Percentiles rank a stretch among this genome's conserved stretches.
These are phyloP conservation scores for Plectosphaerella cucumerina DNA, from an alignment of 2,329 filamentous ascomycete genomes.

Conservation along the genomic window DNA sequence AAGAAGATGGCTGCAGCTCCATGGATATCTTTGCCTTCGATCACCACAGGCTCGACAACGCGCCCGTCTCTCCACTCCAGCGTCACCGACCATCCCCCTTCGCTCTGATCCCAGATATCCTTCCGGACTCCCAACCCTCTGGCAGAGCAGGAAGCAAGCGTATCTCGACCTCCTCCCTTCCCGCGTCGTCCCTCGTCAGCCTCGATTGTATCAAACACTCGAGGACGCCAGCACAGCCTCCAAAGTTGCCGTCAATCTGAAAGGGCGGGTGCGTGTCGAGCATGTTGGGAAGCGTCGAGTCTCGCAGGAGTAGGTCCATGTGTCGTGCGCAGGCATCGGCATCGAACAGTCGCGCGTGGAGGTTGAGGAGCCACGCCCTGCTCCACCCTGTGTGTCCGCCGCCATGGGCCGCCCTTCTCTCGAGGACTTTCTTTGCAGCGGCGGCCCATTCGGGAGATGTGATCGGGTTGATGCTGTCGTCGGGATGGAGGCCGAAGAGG, in stretches of 20 bases:
- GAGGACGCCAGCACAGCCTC: conserved; percentile 34
- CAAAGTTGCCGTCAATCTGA: conserved; percentile 48
- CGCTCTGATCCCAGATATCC: neutral
- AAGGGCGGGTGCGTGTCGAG: conserved; percentile 27
- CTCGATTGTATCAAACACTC: conserved; percentile 10
- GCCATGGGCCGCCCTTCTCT: conserved; percentile 22
- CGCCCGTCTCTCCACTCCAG: conserved; percentile 4
- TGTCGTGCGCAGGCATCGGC: conserved; percentile 18
- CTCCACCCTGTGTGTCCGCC: conserved; percentile 47
- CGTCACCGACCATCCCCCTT: conserved; percentile 9
- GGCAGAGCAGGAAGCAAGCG: conserved; percentile 7
- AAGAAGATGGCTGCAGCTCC: too few species aligned
- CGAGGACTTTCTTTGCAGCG: conserved; percentile 23
- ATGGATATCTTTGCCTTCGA: neutral
- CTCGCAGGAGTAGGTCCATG: conserved; percentile 8
- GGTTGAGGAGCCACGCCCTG: conserved; percentile 40
- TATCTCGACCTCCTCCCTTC: conserved; percentile 1
- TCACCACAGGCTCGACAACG: conserved; percentile 2
- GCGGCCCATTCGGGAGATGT: conserved; percentile 12
- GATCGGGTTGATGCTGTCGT: conserved; percentile 20
- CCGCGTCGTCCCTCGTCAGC: neutral
- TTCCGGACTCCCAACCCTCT: conserved; percentile 2
- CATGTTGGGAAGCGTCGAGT: conserved; percentile 10
- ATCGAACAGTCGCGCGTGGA: conserved; percentile 38
- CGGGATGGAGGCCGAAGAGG: conserved; percentile 42